Evolutionary conservation across 2,329 filamentous ascomycete genomes (phyloP), one percentile per base, ranked within the genome.

Genomic region (Diplocarpon rosae): DNA sequence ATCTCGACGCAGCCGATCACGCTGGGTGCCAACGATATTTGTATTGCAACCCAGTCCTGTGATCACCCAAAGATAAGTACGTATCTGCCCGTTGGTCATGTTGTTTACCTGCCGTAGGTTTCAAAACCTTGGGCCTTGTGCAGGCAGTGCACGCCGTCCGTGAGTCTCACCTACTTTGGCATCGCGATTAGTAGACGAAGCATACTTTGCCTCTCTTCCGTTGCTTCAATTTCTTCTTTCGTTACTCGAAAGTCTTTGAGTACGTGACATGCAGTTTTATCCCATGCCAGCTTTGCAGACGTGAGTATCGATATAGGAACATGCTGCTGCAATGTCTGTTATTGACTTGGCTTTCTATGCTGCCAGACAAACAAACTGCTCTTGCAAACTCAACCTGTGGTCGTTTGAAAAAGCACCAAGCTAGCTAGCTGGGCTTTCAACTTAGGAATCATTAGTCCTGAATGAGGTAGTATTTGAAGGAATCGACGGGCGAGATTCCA

Each of bases 371-470:
- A n/a, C n/a, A 87, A 83, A 60, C 88, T 90, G 88, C 88, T 53
- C 90, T 74, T 1, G 88, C 80, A 64, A 95, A 96, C 58, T 95
- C 89, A 37, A 84, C 73, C 82, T 88, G 31, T 12, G 15, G 11
- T 30, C 2, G 17, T 40, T 24, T 12, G n/a, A n/a, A n/a, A n/a
- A n/a, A n/a, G n/a, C n/a, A n/a, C n/a, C 11, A 27, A 33, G 13
- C n/a, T 13, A 10, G 8, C 14, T 11, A 1, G 10, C 11, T n/a
- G n/a, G 15, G 31, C 12, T 14, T 13, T 59, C 71, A 34, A 56
- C 92, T 84, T 35, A 95, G 67, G 59, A 92, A 96, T 4, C 95
- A 70, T 58, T 95, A 95, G 58, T 96, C 90, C 57, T 96, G 90
- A 9, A 92, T 73, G 45, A 96, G 76, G 61, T 95, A 96, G 32